Conservation (phyloP, 805 yeast genomes). For the Saccharomyces paradoxus region DNA sequence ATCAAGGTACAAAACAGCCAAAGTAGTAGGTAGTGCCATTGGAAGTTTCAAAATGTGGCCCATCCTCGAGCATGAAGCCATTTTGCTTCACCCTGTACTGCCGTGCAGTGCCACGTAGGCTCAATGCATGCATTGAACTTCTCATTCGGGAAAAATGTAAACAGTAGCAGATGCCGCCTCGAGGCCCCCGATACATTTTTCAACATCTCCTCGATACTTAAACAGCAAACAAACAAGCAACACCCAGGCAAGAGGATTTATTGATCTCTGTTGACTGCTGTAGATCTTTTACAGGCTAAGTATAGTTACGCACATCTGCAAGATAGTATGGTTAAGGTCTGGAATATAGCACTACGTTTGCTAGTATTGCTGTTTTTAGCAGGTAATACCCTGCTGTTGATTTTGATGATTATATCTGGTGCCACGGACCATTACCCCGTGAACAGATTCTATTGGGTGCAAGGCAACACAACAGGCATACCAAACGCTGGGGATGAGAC, state of each 20-base stretch:
- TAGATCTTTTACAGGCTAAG: neutral
- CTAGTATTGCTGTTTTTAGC: constrained; percentile 25
- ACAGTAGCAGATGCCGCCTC: neutral
- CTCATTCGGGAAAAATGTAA: neutral
- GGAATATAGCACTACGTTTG: constrained; percentile 6
- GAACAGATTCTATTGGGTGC: constrained; percentile 59
- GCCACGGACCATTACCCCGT: constrained; percentile 51
- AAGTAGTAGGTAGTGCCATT: neutral
- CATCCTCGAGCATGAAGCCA: neutral
- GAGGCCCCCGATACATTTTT: neutral
- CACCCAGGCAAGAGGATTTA: neutral
- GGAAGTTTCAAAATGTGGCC: neutral
- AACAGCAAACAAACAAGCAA: neutral
- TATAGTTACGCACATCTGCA: neutral
- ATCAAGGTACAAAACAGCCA: neutral
- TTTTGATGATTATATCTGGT: constrained; percentile 60
- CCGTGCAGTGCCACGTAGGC: neutral
- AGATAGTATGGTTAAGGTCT: neutral
- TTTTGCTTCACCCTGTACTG: neutral
- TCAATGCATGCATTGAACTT: neutral
- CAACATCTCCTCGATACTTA: neutral
- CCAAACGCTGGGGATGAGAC: constrained; percentile 41
- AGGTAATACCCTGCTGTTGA: constrained; percentile 40
- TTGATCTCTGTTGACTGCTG: neutral
- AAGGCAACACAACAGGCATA: constrained; percentile 57